Evolutionary conservation across 257 asterid species (phyloP).

Genomic region (Coffea eugenioides): DNA sequence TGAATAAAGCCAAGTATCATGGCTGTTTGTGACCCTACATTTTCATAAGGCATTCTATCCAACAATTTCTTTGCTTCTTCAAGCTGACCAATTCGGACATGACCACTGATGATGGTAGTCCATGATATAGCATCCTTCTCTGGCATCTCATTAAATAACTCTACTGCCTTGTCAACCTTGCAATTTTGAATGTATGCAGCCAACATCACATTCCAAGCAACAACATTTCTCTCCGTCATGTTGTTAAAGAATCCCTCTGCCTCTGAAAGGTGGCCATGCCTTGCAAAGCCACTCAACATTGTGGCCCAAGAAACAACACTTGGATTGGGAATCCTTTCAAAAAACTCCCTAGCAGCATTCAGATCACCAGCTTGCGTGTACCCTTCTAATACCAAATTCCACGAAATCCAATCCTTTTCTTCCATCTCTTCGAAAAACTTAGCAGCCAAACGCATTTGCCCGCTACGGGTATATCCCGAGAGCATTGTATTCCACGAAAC

Average conservation of each 20-base stretch:
- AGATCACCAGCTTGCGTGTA: constrained; percentile 30
- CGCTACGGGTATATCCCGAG: constrained; percentile 32
- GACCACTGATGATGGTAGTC: constrained; percentile 34
- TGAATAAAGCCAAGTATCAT: constrained; percentile 33
- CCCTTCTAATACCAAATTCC: constrained; percentile 36
- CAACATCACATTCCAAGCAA: constrained; percentile 46
- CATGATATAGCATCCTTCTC: constrained; percentile 35
- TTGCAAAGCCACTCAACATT: constrained; percentile 36
- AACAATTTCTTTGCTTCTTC: constrained; percentile 32
- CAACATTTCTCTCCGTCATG: constrained; percentile 28
- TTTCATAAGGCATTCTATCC: constrained; percentile 28
- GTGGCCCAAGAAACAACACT: constrained; percentile 39
- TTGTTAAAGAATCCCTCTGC: constrained; percentile 30
- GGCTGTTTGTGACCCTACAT: constrained; percentile 39
- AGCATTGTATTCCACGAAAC: constrained; percentile 43
- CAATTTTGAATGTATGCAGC: constrained; percentile 36
- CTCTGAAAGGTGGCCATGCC: constrained; percentile 24
- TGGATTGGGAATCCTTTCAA: constrained; percentile 26
- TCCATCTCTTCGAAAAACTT: constrained; percentile 36
- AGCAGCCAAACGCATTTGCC: constrained; percentile 29
- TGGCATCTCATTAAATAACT: constrained; percentile 30
- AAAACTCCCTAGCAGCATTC: constrained; percentile 30
- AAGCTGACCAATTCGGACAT: constrained; percentile 29
- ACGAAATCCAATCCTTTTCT: constrained; percentile 32
- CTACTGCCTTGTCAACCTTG: constrained; percentile 25